Base-by-base conservation (phyloP, 2,329 filamentous ascomycete genomes). In the Scedosporium minutisporum region DNA sequence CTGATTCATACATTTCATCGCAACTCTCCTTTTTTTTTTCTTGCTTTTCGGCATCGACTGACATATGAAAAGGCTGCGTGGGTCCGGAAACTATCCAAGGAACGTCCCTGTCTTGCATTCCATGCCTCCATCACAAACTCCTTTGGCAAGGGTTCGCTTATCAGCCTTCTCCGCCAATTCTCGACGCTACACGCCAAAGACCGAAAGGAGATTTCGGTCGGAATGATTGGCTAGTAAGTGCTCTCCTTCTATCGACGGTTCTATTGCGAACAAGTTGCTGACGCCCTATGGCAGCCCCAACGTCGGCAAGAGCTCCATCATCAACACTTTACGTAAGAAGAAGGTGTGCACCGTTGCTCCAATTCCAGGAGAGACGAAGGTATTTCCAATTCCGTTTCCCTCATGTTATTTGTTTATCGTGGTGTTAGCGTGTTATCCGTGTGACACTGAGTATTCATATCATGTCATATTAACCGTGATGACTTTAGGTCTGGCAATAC, bases 291-390 rank as follows among this genome's bases (percentile, higher is more conserved):
- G 9, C 58, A 74, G 73, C 67, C 95, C 95, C 3, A 99, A 97
- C 69, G 93, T 91, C 0, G 95, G 95, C 69, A 99, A 99, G 75
- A 96, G 90, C 3, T 95, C 90, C 53, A 95, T 99, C 68, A 97
- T 99, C 77, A 99, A 99, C 77, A 96, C 93, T 0, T 79, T 99
- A 2, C 85, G 92, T 57, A 93, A 92, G 74, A 97, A 97, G 80
- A 93, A 95, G 73, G 93, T 97, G 48, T 93, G 93, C 77, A 95
- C 83, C 16, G 91, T 96, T 3, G 95, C 95, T 6, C 95, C 93
- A 5, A 96, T 97, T 65, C 93, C 95, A 6, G 95, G 93, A 14
- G 93, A 97, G 79, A 62, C 60, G 7, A 62, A 62, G 53, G 60
- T 62, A 48, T 48, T n/a, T 48, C 16, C 4, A 18, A 18, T 7